Conservation (phyloP, 2,329 filamentous ascomycete species). For the Neobulgaria alba region DNA sequence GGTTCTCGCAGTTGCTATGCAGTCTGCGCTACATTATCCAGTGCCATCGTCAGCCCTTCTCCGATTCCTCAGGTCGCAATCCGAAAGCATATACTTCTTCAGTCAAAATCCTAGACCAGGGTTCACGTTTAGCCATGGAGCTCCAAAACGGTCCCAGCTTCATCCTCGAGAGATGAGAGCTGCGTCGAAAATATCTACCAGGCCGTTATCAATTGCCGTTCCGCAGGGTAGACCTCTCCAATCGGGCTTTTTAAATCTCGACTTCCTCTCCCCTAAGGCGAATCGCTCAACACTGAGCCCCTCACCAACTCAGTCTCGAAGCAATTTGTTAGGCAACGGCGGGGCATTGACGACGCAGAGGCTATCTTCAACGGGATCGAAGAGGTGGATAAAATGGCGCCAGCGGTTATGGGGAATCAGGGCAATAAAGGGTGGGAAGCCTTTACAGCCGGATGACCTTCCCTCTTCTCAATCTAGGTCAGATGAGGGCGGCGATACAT, state of each 20-base stretch:
- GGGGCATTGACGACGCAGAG: slow-evolving; percentile 10
- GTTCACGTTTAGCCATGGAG: slow-evolving; percentile 21
- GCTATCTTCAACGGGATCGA: slow-evolving; percentile 13
- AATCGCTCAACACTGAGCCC: slow-evolving; percentile 3
- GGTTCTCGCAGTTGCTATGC: slow-evolving; percentile 24
- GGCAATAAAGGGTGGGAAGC: slow-evolving; percentile 21
- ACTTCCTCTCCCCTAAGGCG: slow-evolving; percentile 21
- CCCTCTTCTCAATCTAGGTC: slow-evolving; percentile 41
- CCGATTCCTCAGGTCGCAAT: slow-evolving; percentile 65
- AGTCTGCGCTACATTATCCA: slow-evolving; percentile 22
- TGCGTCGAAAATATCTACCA: slow-evolving; percentile 7
- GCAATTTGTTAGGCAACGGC: neutral
- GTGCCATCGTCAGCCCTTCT: slow-evolving; percentile 51
- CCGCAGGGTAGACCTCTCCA: slow-evolving; percentile 15
- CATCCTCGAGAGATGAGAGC: neutral
- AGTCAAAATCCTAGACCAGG: slow-evolving; percentile 31
- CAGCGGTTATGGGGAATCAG: slow-evolving; percentile 19
- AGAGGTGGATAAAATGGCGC: slow-evolving; percentile 23
- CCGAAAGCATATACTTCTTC: slow-evolving; percentile 48
- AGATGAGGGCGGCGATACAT: slow-evolving; percentile 50
- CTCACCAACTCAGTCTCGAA: slow-evolving; percentile 2
- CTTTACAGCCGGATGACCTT: slow-evolving; percentile 48
- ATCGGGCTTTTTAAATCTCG: slow-evolving; percentile 21
- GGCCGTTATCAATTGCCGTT: slow-evolving; percentile 16
- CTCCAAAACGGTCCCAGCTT: slow-evolving; percentile 12